phyloP scores from a whole-genome alignment of 2,329 filamentous ascomycete species.

The Colletotrichum agaves region DNA sequence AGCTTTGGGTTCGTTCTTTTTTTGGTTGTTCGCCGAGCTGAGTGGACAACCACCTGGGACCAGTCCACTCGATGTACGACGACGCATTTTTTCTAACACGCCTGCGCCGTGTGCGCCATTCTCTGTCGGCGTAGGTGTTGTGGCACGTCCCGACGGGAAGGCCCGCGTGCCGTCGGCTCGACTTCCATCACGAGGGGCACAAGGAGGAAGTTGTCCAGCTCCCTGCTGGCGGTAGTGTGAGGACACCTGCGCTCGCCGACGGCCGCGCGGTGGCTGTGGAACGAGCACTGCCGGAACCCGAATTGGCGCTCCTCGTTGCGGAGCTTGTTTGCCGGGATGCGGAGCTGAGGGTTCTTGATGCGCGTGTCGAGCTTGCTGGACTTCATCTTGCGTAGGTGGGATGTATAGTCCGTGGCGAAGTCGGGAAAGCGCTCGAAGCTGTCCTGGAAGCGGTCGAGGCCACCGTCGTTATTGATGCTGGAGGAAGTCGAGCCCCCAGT shows the following conservation, averaged over 20 bases:
- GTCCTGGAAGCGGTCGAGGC: conserved; percentile 49
- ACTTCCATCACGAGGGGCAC: conserved; percentile 37
- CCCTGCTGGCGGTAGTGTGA: conserved; percentile 44
- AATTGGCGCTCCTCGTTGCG: conserved; percentile 67
- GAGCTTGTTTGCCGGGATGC: conserved; percentile 65
- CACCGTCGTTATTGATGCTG: conserved; percentile 38
- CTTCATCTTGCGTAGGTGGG: conserved; percentile 64
- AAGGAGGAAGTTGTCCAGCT: conserved; percentile 39
- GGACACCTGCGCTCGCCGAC: conserved; percentile 67
- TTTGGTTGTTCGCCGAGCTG: background rate
- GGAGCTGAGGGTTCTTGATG: conserved; percentile 70
- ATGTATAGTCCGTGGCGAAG: conserved; percentile 61
- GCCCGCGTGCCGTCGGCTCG: conserved; percentile 1
- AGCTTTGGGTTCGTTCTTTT: background rate
- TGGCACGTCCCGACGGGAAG: conserved; percentile 6
- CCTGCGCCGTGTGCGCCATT: conserved; percentile 14
- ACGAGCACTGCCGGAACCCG: conserved; percentile 70
- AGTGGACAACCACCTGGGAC: conserved; percentile 11
- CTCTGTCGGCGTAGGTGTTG: conserved; percentile 1
- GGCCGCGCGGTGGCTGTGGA: conserved; percentile 66
- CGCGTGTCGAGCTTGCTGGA: conserved; percentile 61
- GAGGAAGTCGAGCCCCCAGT: conserved; percentile 46
- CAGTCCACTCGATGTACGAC: conserved; percentile 2
- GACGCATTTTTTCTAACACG: background rate
- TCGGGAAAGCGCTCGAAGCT: conserved; percentile 58